Evolutionary conservation across 2,329 filamentous ascomycete genomes (phyloP).

Genomic region (Xylariaceae sp.): DNA sequence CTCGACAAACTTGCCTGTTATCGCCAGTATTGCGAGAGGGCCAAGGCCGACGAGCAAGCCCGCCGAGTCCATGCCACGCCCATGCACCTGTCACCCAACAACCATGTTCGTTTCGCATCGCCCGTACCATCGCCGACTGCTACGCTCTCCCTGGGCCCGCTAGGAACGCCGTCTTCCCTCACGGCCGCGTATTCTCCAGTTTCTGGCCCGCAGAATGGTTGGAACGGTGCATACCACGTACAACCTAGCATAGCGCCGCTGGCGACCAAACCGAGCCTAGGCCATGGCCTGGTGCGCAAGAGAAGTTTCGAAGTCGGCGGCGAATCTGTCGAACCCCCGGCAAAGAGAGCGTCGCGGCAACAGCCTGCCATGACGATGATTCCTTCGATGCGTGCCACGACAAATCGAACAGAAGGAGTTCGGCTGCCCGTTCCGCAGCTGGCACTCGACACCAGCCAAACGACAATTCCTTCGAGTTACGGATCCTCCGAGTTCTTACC

Average conservation of each 20-base stretch:
- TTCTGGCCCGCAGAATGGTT: constrained; percentile 31
- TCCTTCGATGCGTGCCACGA: constrained; percentile 21
- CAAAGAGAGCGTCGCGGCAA: constrained; percentile 47
- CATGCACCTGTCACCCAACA: constrained; percentile 39
- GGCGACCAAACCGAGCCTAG: constrained; percentile 43
- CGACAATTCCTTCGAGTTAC: constrained; percentile 23
- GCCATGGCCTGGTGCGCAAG: constrained; percentile 43
- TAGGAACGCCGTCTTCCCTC: constrained; percentile 34
- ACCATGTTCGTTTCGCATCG: constrained; percentile 37
- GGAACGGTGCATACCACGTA: constrained; percentile 37
- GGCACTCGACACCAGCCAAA: constrained; percentile 54
- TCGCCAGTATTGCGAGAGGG: constrained; percentile 74
- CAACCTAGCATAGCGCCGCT: constrained; percentile 45
- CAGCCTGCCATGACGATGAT: constrained; percentile 26
- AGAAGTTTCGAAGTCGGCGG: constrained; percentile 44
- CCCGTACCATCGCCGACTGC: constrained; percentile 49
- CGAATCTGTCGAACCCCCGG: constrained; percentile 49
- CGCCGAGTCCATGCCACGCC: constrained; percentile 30
- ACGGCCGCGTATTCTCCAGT: constrained; percentile 40
- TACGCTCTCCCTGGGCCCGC: constrained; percentile 30
- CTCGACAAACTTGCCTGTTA: constrained; percentile 78
- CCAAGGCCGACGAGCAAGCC: constrained; percentile 41
- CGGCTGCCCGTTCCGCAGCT: constrained; percentile 69
- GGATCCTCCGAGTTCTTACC: constrained; percentile 36
- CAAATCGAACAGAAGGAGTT: constrained; percentile 28